A percentile compares a stretch with the other conserved stretches of the same genome.
Conservation (phyloP, 2,329 filamentous ascomycete genomes). For the Sarocladium brachiariae region DNA sequence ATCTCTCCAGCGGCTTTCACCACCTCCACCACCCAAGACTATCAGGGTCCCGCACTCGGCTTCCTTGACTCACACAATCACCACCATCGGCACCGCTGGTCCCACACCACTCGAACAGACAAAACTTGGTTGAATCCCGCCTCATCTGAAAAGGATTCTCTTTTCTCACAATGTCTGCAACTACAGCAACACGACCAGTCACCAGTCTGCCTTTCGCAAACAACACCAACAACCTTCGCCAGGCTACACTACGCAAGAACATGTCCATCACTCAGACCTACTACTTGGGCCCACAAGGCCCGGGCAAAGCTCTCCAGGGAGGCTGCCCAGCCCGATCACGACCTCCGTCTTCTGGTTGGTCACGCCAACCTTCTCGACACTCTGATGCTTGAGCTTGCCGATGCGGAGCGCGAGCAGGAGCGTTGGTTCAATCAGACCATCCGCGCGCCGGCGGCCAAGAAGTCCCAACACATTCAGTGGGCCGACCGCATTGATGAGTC, state of each 20-base stretch:
- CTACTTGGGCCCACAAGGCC: slow-evolving; percentile 94
- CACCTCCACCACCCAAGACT: slow-evolving; percentile 6
- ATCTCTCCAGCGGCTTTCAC: neutral
- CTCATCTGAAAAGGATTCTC: neutral
- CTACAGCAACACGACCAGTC: slow-evolving; percentile 20
- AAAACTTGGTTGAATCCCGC: slow-evolving; percentile 3
- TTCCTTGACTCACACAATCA: slow-evolving; percentile 9
- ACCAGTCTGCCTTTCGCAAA: slow-evolving; percentile 17
- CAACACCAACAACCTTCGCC: slow-evolving; percentile 20
- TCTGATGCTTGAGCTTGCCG: slow-evolving; percentile 85
- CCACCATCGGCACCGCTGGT: neutral
- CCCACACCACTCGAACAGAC: slow-evolving; percentile 8
- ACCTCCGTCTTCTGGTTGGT: slow-evolving; percentile 90
- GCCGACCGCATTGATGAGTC: slow-evolving; percentile 66
- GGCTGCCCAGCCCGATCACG: slow-evolving; percentile 84
- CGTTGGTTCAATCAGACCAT: slow-evolving; percentile 97
- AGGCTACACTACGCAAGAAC: slow-evolving; percentile 56
- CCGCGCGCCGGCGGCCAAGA: slow-evolving; percentile 56
- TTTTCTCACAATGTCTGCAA: slow-evolving; percentile 23
- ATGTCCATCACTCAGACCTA: slow-evolving; percentile 99
- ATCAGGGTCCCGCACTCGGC: slow-evolving; percentile 9
- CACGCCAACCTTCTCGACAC: slow-evolving; percentile 97
- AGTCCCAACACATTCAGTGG: slow-evolving; percentile 69
- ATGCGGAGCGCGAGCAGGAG: slow-evolving; percentile 93
- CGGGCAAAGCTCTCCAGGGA: slow-evolving; percentile 92